These are phyloP conservation scores for Cladophialophora immunda DNA, from an alignment of 2,329 filamentous ascomycete species.

Conservation along the genomic window DNA sequence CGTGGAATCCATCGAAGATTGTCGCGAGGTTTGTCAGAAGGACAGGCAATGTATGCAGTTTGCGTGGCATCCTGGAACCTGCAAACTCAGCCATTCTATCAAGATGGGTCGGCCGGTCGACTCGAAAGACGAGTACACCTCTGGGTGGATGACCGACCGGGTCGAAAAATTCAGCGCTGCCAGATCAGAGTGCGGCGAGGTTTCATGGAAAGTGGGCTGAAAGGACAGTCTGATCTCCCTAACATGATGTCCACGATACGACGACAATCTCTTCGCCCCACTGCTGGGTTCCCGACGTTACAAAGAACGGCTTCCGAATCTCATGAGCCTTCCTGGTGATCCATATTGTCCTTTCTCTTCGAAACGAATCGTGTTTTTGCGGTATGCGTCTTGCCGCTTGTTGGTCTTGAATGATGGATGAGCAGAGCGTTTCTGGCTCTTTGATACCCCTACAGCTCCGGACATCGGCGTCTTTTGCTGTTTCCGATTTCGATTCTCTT, in stretches of 20 bases:
- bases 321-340: no score
- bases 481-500: no score
- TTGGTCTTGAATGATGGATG: no score
- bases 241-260: neutral
- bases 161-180: constrained; percentile 29
- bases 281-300: neutral
- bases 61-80: constrained; percentile 35
- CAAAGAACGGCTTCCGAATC: neutral
- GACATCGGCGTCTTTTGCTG: no score
- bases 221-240: neutral
- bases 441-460: no score
- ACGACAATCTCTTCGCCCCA: neutral
- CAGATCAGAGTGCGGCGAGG: constrained; percentile 24
- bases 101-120: constrained; percentile 28
- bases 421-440: no score
- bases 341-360: no score
- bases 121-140: constrained; percentile 25
- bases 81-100: constrained; percentile 31
- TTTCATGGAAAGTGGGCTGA: constrained; percentile 23
- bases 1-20: constrained; percentile 26
- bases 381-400: no score
- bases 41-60: constrained; percentile 35
- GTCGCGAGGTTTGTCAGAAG: constrained; percentile 28
- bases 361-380: no score
- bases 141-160: constrained; percentile 33